A percentile compares a stretch with the other conserved stretches of the same genome.
Conservation (phyloP, 139 green algal species). For the Tetraselmis chui region DNA sequence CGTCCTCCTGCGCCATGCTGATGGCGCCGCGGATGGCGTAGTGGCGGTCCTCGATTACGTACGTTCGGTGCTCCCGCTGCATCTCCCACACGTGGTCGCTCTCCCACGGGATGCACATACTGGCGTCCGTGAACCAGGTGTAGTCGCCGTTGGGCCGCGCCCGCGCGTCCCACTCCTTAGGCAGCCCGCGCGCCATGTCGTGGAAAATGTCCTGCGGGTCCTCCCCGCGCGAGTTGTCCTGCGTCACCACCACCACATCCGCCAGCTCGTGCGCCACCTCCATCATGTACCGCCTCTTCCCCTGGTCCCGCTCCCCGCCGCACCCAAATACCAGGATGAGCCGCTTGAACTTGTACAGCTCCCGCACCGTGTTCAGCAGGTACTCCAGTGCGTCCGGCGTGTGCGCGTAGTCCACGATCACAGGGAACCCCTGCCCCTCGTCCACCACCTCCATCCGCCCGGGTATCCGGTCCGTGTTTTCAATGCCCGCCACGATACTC, state of each 20-base stretch:
- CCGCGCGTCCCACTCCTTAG: slow-evolving; percentile 44
- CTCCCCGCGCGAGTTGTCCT: slow-evolving; percentile 73
- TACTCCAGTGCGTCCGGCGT: slow-evolving; percentile 61
- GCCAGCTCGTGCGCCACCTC: slow-evolving; percentile 72
- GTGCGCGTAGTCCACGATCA: slow-evolving; percentile 87
- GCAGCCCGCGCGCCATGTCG: slow-evolving; percentile 69
- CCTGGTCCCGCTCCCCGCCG: slow-evolving; percentile 30
- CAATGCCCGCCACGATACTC: slow-evolving; percentile 73
- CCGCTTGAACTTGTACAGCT: slow-evolving; percentile 32
- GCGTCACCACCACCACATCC: slow-evolving; percentile 91
- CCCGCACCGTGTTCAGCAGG: slow-evolving; percentile 61
- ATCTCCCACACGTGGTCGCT: not conserved
- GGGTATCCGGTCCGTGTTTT: slow-evolving; percentile 65
- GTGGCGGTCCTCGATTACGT: slow-evolving; percentile 69
- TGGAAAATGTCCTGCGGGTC: slow-evolving; percentile 53
- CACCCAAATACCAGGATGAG: slow-evolving; percentile 89
- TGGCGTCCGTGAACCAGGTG: not conserved
- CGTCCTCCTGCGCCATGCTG: slow-evolving; percentile 66
- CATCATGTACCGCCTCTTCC: slow-evolving; percentile 64
- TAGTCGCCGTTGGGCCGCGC: not conserved
- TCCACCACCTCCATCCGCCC: slow-evolving; percentile 77
- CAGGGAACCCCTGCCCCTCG: slow-evolving; percentile 79
- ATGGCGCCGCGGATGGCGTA: slow-evolving; percentile 91
- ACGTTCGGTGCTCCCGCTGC: slow-evolving; percentile 16
- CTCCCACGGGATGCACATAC: not conserved